Conservation (phyloP, 192 early-diverging fungal genomes). For the Backusella tuberculispora region DNA sequence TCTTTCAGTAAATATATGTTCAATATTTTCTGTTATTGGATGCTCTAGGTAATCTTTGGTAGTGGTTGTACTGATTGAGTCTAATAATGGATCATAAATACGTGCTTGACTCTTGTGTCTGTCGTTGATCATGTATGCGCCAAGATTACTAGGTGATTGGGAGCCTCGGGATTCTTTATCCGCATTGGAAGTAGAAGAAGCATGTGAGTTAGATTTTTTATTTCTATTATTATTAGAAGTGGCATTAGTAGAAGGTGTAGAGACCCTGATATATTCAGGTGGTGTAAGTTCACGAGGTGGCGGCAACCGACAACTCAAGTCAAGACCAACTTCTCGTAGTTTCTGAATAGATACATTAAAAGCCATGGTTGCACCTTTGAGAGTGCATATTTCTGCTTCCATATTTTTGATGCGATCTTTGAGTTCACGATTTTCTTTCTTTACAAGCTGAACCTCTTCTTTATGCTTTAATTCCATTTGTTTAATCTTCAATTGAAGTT, state of each 20-base stretch:
- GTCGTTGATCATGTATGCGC: neutral
- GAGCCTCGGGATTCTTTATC: neutral
- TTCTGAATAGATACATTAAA: conserved; percentile 56
- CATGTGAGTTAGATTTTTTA: neutral
- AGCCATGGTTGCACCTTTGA: conserved; percentile 56
- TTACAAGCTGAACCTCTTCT: conserved; percentile 45
- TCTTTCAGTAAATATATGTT: conserved; percentile 17
- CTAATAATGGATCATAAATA: neutral
- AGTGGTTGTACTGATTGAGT: neutral
- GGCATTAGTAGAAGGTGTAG: too few species aligned
- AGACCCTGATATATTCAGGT: neutral
- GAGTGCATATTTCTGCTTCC: conserved; percentile 54
- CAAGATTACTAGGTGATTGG: neutral
- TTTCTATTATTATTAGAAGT: neutral
- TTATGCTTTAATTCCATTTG: conserved; percentile 61
- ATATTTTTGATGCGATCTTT: conserved; percentile 55
- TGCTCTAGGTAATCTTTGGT: neutral
- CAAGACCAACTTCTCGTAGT: conserved; percentile 25
- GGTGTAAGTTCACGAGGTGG: neutral
- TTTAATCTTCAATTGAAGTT: conserved; percentile 75
- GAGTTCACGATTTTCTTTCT: conserved; percentile 53
- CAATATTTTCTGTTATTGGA: neutral
- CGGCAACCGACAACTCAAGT: neutral
- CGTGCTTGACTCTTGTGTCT: neutral
- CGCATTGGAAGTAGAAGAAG: neutral